A percentile compares a stretch with the other conserved stretches of the same genome.
These are phyloP conservation scores for Wickerhamiella lipophila DNA, from an alignment of 805 yeast genomes.

Conservation along the genomic window DNA sequence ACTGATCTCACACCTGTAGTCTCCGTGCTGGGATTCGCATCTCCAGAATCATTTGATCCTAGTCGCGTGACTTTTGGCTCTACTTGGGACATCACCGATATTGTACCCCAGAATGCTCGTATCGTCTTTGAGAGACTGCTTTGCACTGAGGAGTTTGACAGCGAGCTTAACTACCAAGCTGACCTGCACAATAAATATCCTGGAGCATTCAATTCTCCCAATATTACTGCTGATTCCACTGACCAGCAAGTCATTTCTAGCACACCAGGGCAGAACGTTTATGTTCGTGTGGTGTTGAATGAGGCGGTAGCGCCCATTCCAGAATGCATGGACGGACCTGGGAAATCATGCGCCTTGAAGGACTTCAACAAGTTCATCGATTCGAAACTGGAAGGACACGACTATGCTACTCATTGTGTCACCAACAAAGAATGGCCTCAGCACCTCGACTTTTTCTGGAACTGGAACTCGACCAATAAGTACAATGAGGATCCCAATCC, in stretches of 20 bases:
- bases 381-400: constrained; percentile 9
- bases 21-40: constrained; percentile 38
- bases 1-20: constrained; percentile 41
- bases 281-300: constrained; percentile 39
- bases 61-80: constrained; percentile 34
- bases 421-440: constrained; percentile 17
- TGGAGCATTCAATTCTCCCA: constrained; percentile 18
- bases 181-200: constrained; percentile 16
- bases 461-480: constrained; percentile 21
- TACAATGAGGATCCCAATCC: constrained; percentile 13
- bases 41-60: constrained; percentile 31
- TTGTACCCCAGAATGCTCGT: constrained; percentile 26
- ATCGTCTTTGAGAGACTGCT: constrained; percentile 26
- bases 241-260: background rate
- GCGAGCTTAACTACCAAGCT: constrained; percentile 13
- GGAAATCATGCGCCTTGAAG: constrained; percentile 34
- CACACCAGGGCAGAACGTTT: constrained; percentile 23
- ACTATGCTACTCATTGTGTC: constrained; percentile 15
- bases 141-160: constrained; percentile 29
- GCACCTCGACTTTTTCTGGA: constrained; percentile 22
- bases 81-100: constrained; percentile 37
- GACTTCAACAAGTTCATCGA: constrained; percentile 18
- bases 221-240: constrained; percentile 10
- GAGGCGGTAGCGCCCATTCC: constrained; percentile 44
- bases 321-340: constrained; percentile 40